These are phyloP conservation scores for Amylostereum chailletii DNA, from an alignment of 1,284 basidiomycete genomes.

Conservation along the genomic window DNA sequence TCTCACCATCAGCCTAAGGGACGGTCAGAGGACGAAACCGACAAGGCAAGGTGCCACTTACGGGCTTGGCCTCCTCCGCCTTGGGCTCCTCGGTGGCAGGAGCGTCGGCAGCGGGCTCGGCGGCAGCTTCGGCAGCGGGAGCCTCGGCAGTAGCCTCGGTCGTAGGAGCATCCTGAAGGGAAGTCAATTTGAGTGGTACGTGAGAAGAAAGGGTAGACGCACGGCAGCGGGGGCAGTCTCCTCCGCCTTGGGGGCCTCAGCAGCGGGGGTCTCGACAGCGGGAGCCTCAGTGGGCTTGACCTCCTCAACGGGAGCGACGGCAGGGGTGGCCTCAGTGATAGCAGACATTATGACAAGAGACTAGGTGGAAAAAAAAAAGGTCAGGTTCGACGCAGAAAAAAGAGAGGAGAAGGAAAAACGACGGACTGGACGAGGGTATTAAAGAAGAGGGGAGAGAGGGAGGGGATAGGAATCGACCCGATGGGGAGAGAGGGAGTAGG, in stretches of 20 bases:
- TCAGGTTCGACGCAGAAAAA: conserved; percentile 13
- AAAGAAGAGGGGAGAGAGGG: conserved; percentile 18
- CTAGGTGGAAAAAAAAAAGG: conserved; percentile 30
- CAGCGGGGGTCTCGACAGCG: conserved; percentile 23
- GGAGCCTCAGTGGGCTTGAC: conserved; percentile 39
- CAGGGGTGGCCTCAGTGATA: conserved; percentile 41
- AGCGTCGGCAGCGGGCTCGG: conserved; percentile 27
- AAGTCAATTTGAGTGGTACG: background rate
- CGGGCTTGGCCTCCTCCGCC: background rate
- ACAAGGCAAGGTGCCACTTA: conserved; percentile 1
- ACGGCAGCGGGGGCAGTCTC: conserved; percentile 19
- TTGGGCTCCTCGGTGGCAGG: conserved; percentile 25
- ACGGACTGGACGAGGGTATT: conserved; percentile 14
- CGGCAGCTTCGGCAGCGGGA: conserved; percentile 24
- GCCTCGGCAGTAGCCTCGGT: conserved; percentile 24
- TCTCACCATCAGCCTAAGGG: conserved; percentile 24
- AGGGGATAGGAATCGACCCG: conserved; percentile 18
- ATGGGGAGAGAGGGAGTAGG: conserved; percentile 12
- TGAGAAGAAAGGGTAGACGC: conserved; percentile 12
- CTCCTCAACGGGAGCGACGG: conserved; percentile 38
- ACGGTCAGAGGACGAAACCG: conserved; percentile 2
- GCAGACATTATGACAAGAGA: conserved; percentile 73
- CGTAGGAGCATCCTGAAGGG: conserved; percentile 18
- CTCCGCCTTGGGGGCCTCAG: conserved; percentile 25
- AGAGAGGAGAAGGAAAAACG: conserved; percentile 4